A percentile compares a stretch with the other conserved stretches of the same genome.
phyloP scores from a whole-genome alignment of 2,329 filamentous ascomycete species.

The Monosporascus sp. region DNA sequence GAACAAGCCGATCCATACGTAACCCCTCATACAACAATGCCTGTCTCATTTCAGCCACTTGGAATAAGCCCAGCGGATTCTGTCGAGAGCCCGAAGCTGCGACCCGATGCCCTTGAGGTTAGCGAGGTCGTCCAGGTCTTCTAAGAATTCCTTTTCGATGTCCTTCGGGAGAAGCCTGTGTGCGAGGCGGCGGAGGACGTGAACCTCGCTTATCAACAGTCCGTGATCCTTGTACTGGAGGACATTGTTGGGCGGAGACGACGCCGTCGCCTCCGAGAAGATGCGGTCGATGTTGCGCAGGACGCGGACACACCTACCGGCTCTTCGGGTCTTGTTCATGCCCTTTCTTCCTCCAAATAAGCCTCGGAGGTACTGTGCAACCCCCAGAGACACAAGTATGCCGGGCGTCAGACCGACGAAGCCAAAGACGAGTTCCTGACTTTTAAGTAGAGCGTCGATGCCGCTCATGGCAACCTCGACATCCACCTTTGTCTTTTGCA shows the following conservation, averaged over 20 bases:
- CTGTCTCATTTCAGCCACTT: slow-evolving; percentile 55
- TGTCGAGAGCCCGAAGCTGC: slow-evolving; percentile 73
- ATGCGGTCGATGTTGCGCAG: slow-evolving; percentile 86
- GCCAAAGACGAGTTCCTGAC: slow-evolving; percentile 96
- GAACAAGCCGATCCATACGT: background rate
- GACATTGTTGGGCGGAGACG: slow-evolving; percentile 66
- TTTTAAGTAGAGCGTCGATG: slow-evolving; percentile 90
- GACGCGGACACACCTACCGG: slow-evolving; percentile 68
- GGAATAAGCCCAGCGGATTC: slow-evolving; percentile 86
- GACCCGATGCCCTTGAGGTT: slow-evolving; percentile 75
- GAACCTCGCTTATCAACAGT: slow-evolving; percentile 81
- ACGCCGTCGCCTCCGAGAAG: slow-evolving; percentile 60
- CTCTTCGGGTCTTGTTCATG: slow-evolving; percentile 56
- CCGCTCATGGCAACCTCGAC: slow-evolving; percentile 93
- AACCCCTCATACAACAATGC: background rate
- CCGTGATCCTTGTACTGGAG: slow-evolving; percentile 92
- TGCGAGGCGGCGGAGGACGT: slow-evolving; percentile 69
- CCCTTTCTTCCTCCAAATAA: slow-evolving; percentile 68
- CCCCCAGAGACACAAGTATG: slow-evolving; percentile 76
- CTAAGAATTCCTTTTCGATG: slow-evolving; percentile 77
- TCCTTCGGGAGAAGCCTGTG: slow-evolving; percentile 64
- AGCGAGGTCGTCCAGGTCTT: slow-evolving; percentile 81
- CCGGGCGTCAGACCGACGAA: slow-evolving; percentile 93
- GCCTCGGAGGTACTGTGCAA: slow-evolving; percentile 65
- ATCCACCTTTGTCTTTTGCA: slow-evolving; percentile 98